A percentile compares a stretch with the other conserved stretches of the same genome.
Evolutionary conservation across 176 grass and related monocot genomes (phyloP).

Genomic region (Aegilops bicornis): DNA sequence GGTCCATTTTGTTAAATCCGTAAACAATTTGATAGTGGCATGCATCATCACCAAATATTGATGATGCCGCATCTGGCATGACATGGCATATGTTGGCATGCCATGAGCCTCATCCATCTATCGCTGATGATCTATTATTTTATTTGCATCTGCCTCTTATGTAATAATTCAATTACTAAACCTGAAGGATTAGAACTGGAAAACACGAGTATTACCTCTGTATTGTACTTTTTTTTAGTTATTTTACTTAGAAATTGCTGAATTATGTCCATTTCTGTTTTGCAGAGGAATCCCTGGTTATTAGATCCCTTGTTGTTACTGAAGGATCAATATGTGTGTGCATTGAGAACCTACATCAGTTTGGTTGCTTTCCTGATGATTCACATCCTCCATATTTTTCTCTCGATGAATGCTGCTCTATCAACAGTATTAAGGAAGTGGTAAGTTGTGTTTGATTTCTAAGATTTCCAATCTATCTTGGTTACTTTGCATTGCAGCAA

Average conservation of each 20-base stretch:
- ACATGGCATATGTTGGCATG: neutral
- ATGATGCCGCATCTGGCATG: neutral
- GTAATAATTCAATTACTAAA: neutral
- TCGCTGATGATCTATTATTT: neutral
- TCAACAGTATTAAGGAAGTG: constrained; percentile 79
- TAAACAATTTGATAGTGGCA: neutral
- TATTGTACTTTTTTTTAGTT: neutral
- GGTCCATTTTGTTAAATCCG: neutral
- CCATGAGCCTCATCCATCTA: neutral
- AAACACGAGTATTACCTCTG: neutral
- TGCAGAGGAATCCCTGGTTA: constrained; percentile 53
- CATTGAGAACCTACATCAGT: constrained; percentile 75
- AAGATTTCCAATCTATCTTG: constrained; percentile 28
- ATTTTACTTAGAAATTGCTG: constrained; percentile 3
- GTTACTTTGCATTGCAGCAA: neutral
- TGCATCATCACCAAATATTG: neutral
- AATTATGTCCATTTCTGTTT: constrained; percentile 37
- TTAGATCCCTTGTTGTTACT: constrained; percentile 68
- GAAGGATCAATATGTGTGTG: constrained; percentile 66
- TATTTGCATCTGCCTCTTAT: neutral
- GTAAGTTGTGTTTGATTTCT: constrained; percentile 49
- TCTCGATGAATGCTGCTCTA: constrained; percentile 60
- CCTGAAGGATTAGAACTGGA: neutral
- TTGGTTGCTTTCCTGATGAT: constrained; percentile 59
- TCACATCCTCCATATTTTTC: constrained; percentile 60